phyloP scores from a whole-genome alignment of 257 asterid genomes.

The Nicotiana obtusifolia region DNA sequence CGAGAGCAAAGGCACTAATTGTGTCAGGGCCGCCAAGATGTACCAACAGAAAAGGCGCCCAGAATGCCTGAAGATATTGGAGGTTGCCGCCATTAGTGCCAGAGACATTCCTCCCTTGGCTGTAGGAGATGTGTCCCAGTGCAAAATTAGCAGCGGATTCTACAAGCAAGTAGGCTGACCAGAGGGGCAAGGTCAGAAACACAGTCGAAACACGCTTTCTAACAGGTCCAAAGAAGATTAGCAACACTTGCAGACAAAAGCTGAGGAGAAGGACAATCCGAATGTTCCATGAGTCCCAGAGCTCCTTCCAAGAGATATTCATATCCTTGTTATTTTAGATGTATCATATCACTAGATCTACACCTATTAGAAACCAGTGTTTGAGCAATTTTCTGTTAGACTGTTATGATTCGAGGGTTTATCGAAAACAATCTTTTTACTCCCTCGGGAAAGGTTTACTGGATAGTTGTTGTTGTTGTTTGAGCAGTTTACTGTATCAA shows the following conservation, averaged over 20 bases:
- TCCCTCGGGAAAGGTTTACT: no score
- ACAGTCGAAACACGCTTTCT: conserved; percentile 24
- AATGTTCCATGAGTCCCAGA: conserved; percentile 43
- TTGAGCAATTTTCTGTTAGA: no score
- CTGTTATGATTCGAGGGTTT: no score
- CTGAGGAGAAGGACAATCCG: conserved; percentile 31
- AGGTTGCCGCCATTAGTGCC: background rate
- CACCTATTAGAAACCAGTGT: no score
- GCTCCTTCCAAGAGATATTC: conserved; percentile 16
- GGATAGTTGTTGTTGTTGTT: no score
- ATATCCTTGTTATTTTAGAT: no score
- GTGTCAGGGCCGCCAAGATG: conserved; percentile 59
- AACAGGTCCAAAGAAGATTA: conserved; percentile 29
- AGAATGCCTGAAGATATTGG: conserved; percentile 36
- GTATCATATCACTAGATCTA: no score
- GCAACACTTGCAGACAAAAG: conserved; percentile 31
- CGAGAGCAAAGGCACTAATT: conserved; percentile 45
- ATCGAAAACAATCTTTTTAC: no score
- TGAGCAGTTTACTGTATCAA: no score
- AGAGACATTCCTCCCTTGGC: conserved; percentile 16
- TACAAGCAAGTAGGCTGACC: conserved; percentile 47
- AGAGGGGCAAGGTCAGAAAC: conserved; percentile 26
- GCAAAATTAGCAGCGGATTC: conserved; percentile 48
- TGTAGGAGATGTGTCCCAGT: conserved; percentile 43
- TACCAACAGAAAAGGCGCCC: conserved; percentile 49